Percentiles rank a stretch among this genome's conserved stretches.
These are phyloP conservation scores for Serendipita indica DNA, from an alignment of 768 basidiomycete genomes.

Conservation along the genomic window DNA sequence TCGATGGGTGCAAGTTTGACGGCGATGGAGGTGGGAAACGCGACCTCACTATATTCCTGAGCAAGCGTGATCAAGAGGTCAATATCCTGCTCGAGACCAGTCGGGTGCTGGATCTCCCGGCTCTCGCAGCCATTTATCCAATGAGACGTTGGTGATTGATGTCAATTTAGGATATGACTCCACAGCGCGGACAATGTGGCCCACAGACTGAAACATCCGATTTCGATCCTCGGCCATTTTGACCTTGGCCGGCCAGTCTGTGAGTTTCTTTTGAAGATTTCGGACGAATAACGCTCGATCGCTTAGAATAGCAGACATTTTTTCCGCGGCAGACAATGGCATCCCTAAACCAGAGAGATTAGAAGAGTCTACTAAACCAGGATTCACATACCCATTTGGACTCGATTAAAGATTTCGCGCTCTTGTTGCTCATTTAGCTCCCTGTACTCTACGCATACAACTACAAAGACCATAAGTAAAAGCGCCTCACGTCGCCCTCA, in stretches of 20 bases:
- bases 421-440: slow-evolving; percentile 42
- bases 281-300: slow-evolving; percentile 46
- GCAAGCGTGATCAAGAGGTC: slow-evolving; percentile 26
- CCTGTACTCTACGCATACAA: slow-evolving; percentile 68
- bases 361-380: background rate
- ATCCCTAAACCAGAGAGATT: slow-evolving; percentile 1
- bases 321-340: slow-evolving; percentile 29
- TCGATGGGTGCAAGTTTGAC: slow-evolving; percentile 48
- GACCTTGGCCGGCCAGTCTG: slow-evolving; percentile 25
- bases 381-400: slow-evolving; percentile 25
- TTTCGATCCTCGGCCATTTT: slow-evolving; percentile 42
- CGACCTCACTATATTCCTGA: slow-evolving; percentile 36
- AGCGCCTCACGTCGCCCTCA: background rate
- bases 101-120: slow-evolving; percentile 21
- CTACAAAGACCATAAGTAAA: background rate
- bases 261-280: slow-evolving; percentile 33
- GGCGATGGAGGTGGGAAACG: slow-evolving; percentile 25
- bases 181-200: slow-evolving; percentile 39
- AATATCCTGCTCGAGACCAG: slow-evolving; percentile 21
- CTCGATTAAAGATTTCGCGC: slow-evolving; percentile 46
- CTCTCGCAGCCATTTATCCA: slow-evolving; percentile 38
- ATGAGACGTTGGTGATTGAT: slow-evolving; percentile 19
- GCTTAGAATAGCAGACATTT: slow-evolving; percentile 49
- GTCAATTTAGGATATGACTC: slow-evolving; percentile 25
- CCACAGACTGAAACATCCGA: slow-evolving; percentile 42